These are phyloP conservation scores for Aspergillus novofumigatus DNA, from an alignment of 2,329 filamentous ascomycete species.

Conservation along the genomic window DNA sequence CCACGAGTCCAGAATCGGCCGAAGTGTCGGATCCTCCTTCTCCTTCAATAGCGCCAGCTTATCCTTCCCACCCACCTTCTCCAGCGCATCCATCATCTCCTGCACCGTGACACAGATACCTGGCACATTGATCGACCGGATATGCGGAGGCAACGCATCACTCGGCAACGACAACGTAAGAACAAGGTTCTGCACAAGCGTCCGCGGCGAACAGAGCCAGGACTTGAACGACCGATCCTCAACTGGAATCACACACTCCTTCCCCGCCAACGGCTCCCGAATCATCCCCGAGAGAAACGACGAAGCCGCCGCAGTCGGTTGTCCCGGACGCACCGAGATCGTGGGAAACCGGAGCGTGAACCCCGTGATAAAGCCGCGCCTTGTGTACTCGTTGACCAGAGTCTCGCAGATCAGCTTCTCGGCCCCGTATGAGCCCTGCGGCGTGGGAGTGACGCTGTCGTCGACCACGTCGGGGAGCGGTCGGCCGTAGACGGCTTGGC, in stretches of 20 bases:
- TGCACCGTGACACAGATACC: slow-evolving; percentile 51
- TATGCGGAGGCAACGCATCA: slow-evolving; percentile 39
- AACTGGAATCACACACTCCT: slow-evolving; percentile 51
- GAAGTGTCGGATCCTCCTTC: slow-evolving; percentile 47
- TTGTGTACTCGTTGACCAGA: slow-evolving; percentile 60
- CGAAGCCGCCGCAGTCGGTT: slow-evolving; percentile 58
- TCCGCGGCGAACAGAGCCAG: slow-evolving; percentile 53
- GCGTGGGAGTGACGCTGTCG: slow-evolving; percentile 52
- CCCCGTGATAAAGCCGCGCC: slow-evolving; percentile 55
- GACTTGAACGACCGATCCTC: slow-evolving; percentile 48
- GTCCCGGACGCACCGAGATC: slow-evolving; percentile 58
- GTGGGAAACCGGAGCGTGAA: slow-evolving; percentile 59
- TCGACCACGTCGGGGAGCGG: slow-evolving; percentile 52
- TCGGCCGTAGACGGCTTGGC: slow-evolving; percentile 60
- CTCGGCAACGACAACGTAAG: slow-evolving; percentile 44
- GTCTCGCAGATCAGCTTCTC: slow-evolving; percentile 62
- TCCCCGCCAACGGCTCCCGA: slow-evolving; percentile 57
- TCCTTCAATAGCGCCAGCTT: slow-evolving; percentile 50
- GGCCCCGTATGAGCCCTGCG: slow-evolving; percentile 59
- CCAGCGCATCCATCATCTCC: slow-evolving; percentile 55
- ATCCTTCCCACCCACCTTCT: slow-evolving; percentile 52
- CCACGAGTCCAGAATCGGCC: slow-evolving; percentile 55
- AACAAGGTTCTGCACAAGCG: slow-evolving; percentile 52
- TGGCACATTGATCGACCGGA: slow-evolving; percentile 55
- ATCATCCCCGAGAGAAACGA: slow-evolving; percentile 62